phyloP scores from a whole-genome alignment of 768 basidiomycete species.

The Leccinum truebloodii region DNA sequence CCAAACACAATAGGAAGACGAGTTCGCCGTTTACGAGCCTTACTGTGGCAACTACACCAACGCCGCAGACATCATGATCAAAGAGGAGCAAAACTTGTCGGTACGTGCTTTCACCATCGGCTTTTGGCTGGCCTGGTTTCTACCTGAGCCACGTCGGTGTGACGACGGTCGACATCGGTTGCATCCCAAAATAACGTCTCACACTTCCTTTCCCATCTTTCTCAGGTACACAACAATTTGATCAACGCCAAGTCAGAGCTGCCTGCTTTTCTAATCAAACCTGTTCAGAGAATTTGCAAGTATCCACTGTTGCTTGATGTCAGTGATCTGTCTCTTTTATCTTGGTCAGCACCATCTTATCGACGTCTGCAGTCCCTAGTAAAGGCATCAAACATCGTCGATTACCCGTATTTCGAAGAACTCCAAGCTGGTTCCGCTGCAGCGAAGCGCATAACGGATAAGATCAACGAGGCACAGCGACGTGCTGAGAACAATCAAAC shows the following conservation, averaged over 20 bases:
- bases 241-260: slow-evolving; percentile 92
- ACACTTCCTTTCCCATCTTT: slow-evolving; percentile 12
- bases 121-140: slow-evolving; percentile 13
- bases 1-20: slow-evolving; percentile 76
- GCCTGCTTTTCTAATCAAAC: slow-evolving; percentile 97
- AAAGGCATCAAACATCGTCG: slow-evolving; percentile 62
- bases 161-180: slow-evolving; percentile 19
- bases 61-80: slow-evolving; percentile 81
- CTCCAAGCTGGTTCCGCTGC: slow-evolving; percentile 82
- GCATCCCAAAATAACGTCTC: slow-evolving; percentile 23
- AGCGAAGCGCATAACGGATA: slow-evolving; percentile 90
- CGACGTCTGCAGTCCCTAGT: slow-evolving; percentile 57
- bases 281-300: slow-evolving; percentile 97
- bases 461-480: slow-evolving; percentile 94
- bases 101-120: slow-evolving; percentile 48
- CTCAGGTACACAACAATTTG: slow-evolving; percentile 74
- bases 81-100: slow-evolving; percentile 82
- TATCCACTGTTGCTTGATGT: slow-evolving; percentile 94
- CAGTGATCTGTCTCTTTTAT: slow-evolving; percentile 32
- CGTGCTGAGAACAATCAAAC: slow-evolving; percentile 90
- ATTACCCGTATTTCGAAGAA: slow-evolving; percentile 76
- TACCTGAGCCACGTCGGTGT: slow-evolving; percentile 26
- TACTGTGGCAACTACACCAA: slow-evolving; percentile 95
- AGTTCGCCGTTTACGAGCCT: slow-evolving; percentile 94
- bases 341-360: slow-evolving; percentile 13